Conservation (phyloP, 2,329 filamentous ascomycete genomes). For the Verticillium longisporum region DNA sequence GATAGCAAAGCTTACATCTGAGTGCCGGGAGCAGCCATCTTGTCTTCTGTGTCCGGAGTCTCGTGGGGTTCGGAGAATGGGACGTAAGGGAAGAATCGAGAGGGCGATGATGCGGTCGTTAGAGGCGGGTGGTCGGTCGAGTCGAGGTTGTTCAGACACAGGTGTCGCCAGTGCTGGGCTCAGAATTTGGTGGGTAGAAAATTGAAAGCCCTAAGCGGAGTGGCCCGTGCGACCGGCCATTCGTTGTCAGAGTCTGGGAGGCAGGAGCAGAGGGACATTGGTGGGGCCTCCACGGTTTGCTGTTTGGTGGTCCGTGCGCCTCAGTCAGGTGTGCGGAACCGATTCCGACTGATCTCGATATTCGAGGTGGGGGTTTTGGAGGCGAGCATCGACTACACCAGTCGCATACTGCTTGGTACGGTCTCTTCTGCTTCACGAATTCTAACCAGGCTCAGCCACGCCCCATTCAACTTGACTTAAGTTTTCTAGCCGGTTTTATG, state of each 20-base stretch:
- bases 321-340: not conserved
- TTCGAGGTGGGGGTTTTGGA: not conserved
- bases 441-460: no score
- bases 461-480: no score
- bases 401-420: no score
- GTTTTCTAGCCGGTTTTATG: no score
- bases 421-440: no score
- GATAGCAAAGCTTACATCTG: constrained; percentile 48
- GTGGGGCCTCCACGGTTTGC: not conserved
- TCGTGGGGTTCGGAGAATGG: constrained; percentile 14
- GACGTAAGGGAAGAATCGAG: constrained; percentile 23
- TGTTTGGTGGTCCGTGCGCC: not conserved
- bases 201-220: constrained; percentile 3
- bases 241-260: not conserved
- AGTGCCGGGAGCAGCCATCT: constrained; percentile 54
- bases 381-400: no score
- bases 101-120: constrained; percentile 28
- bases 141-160: constrained; percentile 8
- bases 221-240: constrained; percentile 6
- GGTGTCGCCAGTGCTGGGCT: not conserved
- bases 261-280: not conserved
- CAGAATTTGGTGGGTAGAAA: constrained; percentile 3
- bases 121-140: constrained; percentile 9
- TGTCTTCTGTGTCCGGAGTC: constrained; percentile 29
- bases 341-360: not conserved